Evolutionary conservation across 805 yeast genomes (phyloP).

Genomic region (Scheffersomyces ergatensis): DNA sequence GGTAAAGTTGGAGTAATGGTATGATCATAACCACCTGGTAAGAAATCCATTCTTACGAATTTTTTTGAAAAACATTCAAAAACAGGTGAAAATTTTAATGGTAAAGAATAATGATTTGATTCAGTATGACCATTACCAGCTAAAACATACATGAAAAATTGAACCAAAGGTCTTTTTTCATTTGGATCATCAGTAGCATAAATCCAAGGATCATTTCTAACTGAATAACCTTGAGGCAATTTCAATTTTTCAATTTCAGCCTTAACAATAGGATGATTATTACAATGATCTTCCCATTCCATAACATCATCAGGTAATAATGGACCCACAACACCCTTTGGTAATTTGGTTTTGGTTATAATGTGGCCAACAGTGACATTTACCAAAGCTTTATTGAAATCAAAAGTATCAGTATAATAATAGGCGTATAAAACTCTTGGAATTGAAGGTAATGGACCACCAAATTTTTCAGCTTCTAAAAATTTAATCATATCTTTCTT

Average conservation of each 20-base stretch:
- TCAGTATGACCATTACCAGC: constrained; percentile 63
- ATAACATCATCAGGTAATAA: constrained; percentile 62
- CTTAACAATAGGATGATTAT: constrained; percentile 52
- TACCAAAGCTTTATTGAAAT: constrained; percentile 69
- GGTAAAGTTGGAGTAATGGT: constrained; percentile 55
- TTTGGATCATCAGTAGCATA: constrained; percentile 72
- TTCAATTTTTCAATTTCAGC: constrained; percentile 69
- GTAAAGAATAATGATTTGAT: constrained; percentile 74
- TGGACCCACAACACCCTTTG: constrained; percentile 70
- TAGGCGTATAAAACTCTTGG: constrained; percentile 68
- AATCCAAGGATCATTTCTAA: constrained; percentile 80
- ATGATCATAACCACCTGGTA: constrained; percentile 71
- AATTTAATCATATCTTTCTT: constrained; percentile 66
- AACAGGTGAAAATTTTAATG: constrained; percentile 72
- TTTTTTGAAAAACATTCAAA: constrained; percentile 59
- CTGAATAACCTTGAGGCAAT: constrained; percentile 53
- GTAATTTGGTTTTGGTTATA: constrained; percentile 52
- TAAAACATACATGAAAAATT: constrained; percentile 71
- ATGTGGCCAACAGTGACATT: constrained; percentile 63
- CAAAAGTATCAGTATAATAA: constrained; percentile 55
- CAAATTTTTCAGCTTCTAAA: constrained; percentile 61
- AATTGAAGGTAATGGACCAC: constrained; percentile 50
- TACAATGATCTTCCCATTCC: constrained; percentile 50
- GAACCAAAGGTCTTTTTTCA: constrained; percentile 62
- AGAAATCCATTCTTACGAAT: constrained; percentile 68